Base-by-base conservation (phyloP, 2,329 filamentous ascomycete species). In the Venturia asperata region DNA sequence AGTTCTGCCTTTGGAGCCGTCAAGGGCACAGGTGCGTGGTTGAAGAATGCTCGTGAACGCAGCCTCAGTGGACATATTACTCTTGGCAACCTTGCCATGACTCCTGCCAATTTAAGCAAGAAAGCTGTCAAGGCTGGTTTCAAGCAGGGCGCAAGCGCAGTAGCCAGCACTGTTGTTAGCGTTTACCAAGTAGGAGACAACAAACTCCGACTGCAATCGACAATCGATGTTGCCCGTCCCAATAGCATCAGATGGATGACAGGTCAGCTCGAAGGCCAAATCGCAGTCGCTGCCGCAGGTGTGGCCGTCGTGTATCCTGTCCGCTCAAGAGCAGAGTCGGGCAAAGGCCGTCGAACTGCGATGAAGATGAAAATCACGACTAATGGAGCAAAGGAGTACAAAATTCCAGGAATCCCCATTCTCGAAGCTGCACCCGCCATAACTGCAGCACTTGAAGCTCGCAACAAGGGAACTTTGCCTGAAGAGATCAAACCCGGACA, bases 171-270 rank as follows among this genome's bases (percentile, higher is more conserved):
- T 55, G 85, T 89, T 73, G 88, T 82, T 69, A 85, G 89, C 69
- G 82, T 92, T 66, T 86, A 89, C 60, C 88, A 91, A 70, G 89
- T 85, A 0, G 87, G 87, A 13, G 89, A 91, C 72, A 91, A 90
- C 74, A 85, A 90, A 68, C 83, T 92, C 52, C 84, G 88, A 58
- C 78, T 91, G 39, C 89, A 63, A 19, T 43, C 64, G 4, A 82
- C 83, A 60, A 74, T 80, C 34, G 77, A 80, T 19, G 77, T 77
- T 17, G 84, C 86, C 1, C 81, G 81, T 1, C 79, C 82, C 9
- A 80, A 82, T 3, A 90, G 87, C 70, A 83, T 89, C 3, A 78
- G 81, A 1, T 89, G 89, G 85, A 78, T 89, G 58, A 83, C 82
- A 34, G 83, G 85, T 42, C 85, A 82, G 69, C 30, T 56, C 13